Base-by-base conservation (phyloP, 805 yeast species). In the Teunomyces atbi region DNA sequence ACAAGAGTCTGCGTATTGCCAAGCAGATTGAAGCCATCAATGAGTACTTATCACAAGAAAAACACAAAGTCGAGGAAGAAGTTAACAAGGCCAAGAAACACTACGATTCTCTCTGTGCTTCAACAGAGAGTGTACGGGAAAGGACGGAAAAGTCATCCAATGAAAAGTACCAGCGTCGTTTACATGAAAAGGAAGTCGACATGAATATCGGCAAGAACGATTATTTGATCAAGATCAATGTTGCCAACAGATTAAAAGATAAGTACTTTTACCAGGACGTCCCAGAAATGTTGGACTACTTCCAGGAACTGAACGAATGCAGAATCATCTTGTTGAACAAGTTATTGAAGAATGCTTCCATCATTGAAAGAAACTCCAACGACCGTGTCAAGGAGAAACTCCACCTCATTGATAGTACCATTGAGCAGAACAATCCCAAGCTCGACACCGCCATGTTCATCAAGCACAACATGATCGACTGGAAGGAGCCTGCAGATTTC, bases 211-310 rank as follows among this genome's bases (percentile, higher is more conserved):
- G 84, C n/a, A 94, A 94, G 64, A 92, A 92, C 66, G 77, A 77
- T 26, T 94, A 94, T 64, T 67, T 94, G 54, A 78, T 94, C 47
- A 81, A 81, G 54, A 84, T 94, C 60, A 86, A 82, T 57, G 80
- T 88, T 21, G 94, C 96, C 44, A 94, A 94, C 66, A 77, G 98
- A 49, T 69, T 91, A 48, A 94, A 94, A 67, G 98, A 92, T 65
- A 94, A 94, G 65, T 90, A 82, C 68, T 91, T 75, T 64, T 90
- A 86, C 61, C 97, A 92, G 68, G 98, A 94, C 64, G 69, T 90
- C 20, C 99, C 99, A 0, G 97, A 91, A 64, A 66, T 89, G 33
- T 72, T 94, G 49, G 98, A 92, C 65, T 78, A 86, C 53, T 68
- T 83, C 55, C 99, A 94, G 69, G 88, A 84, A 55, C 69, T 91